Percentiles rank a stretch among this genome's conserved stretches.
phyloP scores from a whole-genome alignment of 2,329 filamentous ascomycete species.

The Lachnellula subtilissima region DNA sequence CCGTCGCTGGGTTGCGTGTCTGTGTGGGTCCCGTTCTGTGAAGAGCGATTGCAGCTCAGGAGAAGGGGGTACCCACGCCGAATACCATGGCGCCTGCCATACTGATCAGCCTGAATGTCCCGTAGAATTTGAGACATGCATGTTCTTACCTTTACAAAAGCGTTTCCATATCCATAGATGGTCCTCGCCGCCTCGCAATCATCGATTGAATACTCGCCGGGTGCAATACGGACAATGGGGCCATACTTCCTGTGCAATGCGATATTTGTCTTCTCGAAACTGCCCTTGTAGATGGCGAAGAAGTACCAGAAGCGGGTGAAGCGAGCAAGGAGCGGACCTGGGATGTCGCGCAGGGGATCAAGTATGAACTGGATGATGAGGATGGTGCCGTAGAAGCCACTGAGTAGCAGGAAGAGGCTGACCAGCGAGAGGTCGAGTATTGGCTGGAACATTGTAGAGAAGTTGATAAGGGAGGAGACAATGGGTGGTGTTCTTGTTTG shows the following conservation, averaged over 20 bases:
- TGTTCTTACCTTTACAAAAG: slow-evolving; percentile 33
- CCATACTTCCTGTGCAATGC: slow-evolving; percentile 37
- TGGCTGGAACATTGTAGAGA: neutral
- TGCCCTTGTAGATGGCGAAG: slow-evolving; percentile 32
- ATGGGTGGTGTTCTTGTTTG: too few species aligned
- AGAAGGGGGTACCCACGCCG: slow-evolving; percentile 15
- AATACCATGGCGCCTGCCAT: slow-evolving; percentile 18
- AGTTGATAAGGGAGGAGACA: neutral
- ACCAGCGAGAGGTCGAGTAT: neutral
- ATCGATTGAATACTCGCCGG: slow-evolving; percentile 42
- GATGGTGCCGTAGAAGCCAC: neutral
- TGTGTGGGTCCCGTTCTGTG: slow-evolving; percentile 31
- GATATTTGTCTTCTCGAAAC: slow-evolving; percentile 37
- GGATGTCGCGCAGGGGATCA: slow-evolving; percentile 35
- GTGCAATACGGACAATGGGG: slow-evolving; percentile 42
- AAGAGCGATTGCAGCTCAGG: slow-evolving; percentile 25
- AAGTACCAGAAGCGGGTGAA: slow-evolving; percentile 43
- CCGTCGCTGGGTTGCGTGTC: slow-evolving; percentile 36
- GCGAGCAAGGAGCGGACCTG: slow-evolving; percentile 41
- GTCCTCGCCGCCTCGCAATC: slow-evolving; percentile 37
- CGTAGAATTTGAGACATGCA: neutral
- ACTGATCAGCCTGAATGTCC: neutral
- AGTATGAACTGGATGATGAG: neutral
- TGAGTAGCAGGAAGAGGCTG: neutral
- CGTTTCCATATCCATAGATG: slow-evolving; percentile 38